A percentile compares a stretch with the other conserved stretches of the same genome.
phyloP scores from a whole-genome alignment of 495 filamentous ascomycete genomes.

The Tuber magnatum region DNA sequence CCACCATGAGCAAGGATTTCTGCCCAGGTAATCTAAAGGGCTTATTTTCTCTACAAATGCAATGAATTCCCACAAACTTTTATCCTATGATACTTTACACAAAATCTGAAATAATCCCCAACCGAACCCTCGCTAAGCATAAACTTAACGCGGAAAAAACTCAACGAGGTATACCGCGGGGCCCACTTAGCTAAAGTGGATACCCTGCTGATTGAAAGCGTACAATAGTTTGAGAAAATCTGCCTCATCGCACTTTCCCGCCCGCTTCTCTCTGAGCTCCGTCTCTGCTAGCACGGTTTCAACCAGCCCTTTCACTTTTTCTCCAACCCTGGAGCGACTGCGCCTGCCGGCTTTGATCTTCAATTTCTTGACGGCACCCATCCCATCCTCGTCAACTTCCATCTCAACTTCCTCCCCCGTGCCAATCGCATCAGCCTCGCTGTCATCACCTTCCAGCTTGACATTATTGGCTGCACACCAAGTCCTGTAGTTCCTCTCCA shows the following conservation, averaged over 20 bases:
- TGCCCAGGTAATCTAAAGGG: neutral
- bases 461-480: constrained; percentile 82
- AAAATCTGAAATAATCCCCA: neutral
- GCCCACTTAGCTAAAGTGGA: constrained; percentile 70
- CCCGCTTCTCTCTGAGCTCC: constrained; percentile 67
- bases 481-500: constrained; percentile 78
- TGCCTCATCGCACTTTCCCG: constrained; percentile 78
- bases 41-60: neutral
- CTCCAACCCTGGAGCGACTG: constrained; percentile 66
- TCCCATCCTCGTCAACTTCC: constrained; percentile 54
- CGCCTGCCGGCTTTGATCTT: constrained; percentile 50
- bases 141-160: neutral
- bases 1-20: neutral
- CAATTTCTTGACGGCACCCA: constrained; percentile 52
- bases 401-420: constrained; percentile 51
- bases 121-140: neutral
- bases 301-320: constrained; percentile 75
- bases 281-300: constrained; percentile 73
- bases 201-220: constrained; percentile 81
- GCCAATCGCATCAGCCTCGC: constrained; percentile 47
- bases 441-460: constrained; percentile 55
- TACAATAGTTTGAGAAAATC: constrained; percentile 73
- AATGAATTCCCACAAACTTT: neutral
- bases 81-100: neutral
- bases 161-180: neutral